Conservation (phyloP, 148 eudicot species). For the Fagopyrum homotropicum region DNA sequence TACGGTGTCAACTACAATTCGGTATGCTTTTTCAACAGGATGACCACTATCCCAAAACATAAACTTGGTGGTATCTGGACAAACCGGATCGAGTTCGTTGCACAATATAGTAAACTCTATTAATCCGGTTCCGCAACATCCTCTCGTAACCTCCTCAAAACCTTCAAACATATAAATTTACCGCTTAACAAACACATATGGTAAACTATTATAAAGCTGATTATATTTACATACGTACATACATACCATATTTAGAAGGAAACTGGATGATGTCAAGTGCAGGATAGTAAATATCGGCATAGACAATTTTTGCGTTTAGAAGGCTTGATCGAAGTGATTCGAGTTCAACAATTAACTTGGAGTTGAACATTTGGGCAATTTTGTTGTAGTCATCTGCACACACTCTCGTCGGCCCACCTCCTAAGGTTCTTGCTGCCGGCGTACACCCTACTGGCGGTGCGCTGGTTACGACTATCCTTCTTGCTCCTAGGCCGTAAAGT, state of each 20-base stretch:
- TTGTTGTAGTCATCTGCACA: conserved; percentile 26
- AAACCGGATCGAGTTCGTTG: no score
- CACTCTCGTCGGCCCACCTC: conserved; percentile 33
- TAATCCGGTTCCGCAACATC: no score
- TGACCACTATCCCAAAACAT: no score
- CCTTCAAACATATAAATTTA: no score
- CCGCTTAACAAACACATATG: no score
- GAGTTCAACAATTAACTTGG: conserved; percentile 33
- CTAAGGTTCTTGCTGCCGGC: conserved; percentile 52
- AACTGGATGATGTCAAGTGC: conserved; percentile 40
- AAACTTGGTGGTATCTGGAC: no score
- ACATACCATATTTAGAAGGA: conserved; percentile 15
- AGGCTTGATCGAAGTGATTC: conserved; percentile 19
- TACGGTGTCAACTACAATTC: no score
- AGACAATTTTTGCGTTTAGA: conserved; percentile 34
- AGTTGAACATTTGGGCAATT: conserved; percentile 38
- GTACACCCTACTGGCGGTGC: conserved; percentile 56
- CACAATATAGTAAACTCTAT: no score
- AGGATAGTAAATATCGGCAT: conserved; percentile 40
- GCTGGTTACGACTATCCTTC: conserved; percentile 39
- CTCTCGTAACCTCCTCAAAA: no score
- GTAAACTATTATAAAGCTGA: no score
- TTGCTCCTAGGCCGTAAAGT: conserved; percentile 44
- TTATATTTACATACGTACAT: no score
- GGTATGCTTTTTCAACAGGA: no score